A percentile compares a stretch with the other conserved stretches of the same genome.
Evolutionary conservation across 2,329 filamentous ascomycete species (phyloP).

Genomic region (Exophiala sp.): DNA sequence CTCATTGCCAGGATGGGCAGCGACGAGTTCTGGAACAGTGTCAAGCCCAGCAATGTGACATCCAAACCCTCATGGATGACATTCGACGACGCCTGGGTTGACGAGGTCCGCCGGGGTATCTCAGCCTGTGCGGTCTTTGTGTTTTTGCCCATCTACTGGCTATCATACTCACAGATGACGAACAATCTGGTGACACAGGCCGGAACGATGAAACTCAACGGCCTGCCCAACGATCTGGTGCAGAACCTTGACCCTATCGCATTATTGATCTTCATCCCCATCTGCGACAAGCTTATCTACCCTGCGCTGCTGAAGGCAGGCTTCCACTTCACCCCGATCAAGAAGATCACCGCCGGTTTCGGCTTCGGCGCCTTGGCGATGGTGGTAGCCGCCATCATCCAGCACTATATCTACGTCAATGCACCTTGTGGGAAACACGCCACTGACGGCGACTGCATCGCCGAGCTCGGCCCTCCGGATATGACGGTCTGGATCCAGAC

Average conservation of each 20-base stretch:
- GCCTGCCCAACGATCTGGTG: conserved; percentile 56
- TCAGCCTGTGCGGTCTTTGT: conserved; percentile 61
- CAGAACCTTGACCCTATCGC: conserved; percentile 55
- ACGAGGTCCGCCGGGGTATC: conserved; percentile 66
- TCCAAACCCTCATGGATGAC: conserved; percentile 67
- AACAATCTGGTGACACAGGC: conserved; percentile 41
- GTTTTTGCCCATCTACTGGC: conserved; percentile 51
- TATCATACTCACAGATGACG: conserved; percentile 28
- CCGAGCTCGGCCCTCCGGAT: conserved; percentile 37
- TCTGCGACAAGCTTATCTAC: conserved; percentile 45
- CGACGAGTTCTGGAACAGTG: conserved; percentile 59
- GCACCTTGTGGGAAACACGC: conserved; percentile 22
- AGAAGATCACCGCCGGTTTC: conserved; percentile 68
- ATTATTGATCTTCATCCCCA: conserved; percentile 46
- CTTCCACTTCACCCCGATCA: conserved; percentile 67
- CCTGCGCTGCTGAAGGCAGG: conserved; percentile 58
- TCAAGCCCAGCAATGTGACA: conserved; percentile 59
- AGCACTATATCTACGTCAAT: conserved; percentile 49
- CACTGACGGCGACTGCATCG: conserved; percentile 48
- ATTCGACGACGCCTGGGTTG: conserved; percentile 77
- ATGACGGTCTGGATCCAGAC: conserved; percentile 42
- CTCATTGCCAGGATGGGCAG: conserved; percentile 53
- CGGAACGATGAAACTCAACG: conserved; percentile 50
- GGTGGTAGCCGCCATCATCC: conserved; percentile 55
- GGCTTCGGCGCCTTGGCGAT: conserved; percentile 57